Percentiles rank a stretch among this genome's conserved stretches.
Evolutionary conservation across 768 basidiomycete species (phyloP).

Genomic region (Phylloporus arenicola): DNA sequence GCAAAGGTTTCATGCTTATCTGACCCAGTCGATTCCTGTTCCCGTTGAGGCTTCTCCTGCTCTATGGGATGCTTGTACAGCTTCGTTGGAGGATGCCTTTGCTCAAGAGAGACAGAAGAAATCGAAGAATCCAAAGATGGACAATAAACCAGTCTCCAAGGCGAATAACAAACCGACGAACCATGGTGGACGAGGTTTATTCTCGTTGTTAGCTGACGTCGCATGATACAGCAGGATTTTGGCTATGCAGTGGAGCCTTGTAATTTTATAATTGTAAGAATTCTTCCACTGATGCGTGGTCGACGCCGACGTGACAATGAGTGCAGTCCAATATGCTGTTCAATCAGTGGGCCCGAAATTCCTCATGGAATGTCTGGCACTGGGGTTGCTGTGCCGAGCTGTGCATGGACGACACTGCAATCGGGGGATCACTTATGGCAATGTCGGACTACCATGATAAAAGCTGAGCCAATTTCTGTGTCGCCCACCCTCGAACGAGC

Average conservation of each 20-base stretch:
- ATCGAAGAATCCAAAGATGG: conserved; percentile 31
- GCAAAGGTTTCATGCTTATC: conserved; percentile 46
- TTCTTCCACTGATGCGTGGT: too few relatives aligned
- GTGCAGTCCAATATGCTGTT: too few relatives aligned
- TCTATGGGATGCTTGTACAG: conserved; percentile 45
- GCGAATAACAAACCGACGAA: conserved; percentile 18
- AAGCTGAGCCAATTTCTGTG: background rate
- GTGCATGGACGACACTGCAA: too few relatives aligned
- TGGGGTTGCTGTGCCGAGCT: too few relatives aligned
- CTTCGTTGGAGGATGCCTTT: conserved; percentile 46
- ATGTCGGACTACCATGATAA: background rate
- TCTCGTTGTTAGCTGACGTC: conserved; percentile 38
- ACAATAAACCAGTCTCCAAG: conserved; percentile 14
- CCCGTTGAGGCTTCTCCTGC: conserved; percentile 24
- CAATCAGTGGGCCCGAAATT: too few relatives aligned
- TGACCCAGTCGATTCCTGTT: conserved; percentile 33
- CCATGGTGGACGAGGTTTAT: conserved; percentile 24
- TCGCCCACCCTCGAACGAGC: background rate
- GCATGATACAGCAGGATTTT: conserved; percentile 20
- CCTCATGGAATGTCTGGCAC: too few relatives aligned
- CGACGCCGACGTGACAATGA: too few relatives aligned
- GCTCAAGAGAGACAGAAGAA: conserved; percentile 44
- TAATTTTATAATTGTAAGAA: background rate
- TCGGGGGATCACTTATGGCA: too few relatives aligned
- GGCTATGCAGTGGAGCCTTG: background rate